Evolutionary conservation across 1,284 basidiomycete species (phyloP).

Genomic region (Apiotrichum gracile): DNA sequence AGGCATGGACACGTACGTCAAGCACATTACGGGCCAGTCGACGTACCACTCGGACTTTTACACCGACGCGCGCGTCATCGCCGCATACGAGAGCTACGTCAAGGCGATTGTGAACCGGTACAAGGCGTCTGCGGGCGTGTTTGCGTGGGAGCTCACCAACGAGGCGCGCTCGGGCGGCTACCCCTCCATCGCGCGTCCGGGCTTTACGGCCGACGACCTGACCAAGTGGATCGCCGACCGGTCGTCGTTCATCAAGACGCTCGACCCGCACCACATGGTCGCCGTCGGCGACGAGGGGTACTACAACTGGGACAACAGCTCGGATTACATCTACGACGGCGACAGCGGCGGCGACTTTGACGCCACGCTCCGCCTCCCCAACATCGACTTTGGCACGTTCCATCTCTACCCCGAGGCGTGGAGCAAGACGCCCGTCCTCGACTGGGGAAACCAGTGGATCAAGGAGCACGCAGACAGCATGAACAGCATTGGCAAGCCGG

Average conservation of each 20-base stretch:
- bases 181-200: conserved; percentile 41
- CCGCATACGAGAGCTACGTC: conserved; percentile 58
- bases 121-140: conserved; percentile 52
- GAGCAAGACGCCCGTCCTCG: not conserved
- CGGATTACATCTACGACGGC: conserved; percentile 57
- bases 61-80: conserved; percentile 51
- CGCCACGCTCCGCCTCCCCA: conserved; percentile 2
- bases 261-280: conserved; percentile 62
- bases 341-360: conserved; percentile 40
- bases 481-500: conserved; percentile 7
- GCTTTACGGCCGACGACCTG: conserved; percentile 52
- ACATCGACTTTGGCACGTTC: conserved; percentile 10
- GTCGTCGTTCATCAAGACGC: conserved; percentile 49
- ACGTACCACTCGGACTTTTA: conserved; percentile 58
- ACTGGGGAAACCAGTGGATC: not conserved
- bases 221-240: conserved; percentile 54
- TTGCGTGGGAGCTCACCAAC: conserved; percentile 62
- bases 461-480: not conserved
- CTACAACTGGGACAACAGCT: conserved; percentile 53
- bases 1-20: not conserved
- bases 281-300: conserved; percentile 58
- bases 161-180: conserved; percentile 53
- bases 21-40: not conserved
- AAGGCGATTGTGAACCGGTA: conserved; percentile 55
- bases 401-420: conserved; percentile 4